These are phyloP conservation scores for Sporothrix schenckii DNA, from an alignment of 2,329 filamentous ascomycete species.

Conservation along the genomic window DNA sequence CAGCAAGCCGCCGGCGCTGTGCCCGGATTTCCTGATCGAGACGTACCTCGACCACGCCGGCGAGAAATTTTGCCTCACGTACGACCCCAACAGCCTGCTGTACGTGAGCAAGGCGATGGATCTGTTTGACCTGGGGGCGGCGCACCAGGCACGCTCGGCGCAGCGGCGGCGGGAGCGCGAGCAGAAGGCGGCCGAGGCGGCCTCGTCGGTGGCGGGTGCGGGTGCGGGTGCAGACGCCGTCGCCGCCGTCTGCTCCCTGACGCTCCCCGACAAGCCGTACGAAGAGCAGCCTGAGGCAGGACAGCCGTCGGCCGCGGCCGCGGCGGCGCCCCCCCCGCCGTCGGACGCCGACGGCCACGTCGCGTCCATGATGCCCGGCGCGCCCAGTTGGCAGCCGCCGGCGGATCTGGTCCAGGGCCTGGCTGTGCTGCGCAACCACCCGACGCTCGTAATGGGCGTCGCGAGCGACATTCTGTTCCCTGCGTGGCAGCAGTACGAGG, in stretches of 20 bases:
- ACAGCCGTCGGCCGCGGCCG: slow-evolving; percentile 47
- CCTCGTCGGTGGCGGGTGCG: neutral
- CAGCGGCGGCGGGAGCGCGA: slow-evolving; percentile 63
- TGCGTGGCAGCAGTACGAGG: slow-evolving; percentile 95
- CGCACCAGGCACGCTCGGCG: slow-evolving; percentile 66
- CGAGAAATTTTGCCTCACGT: slow-evolving; percentile 96
- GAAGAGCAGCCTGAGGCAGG: slow-evolving; percentile 64
- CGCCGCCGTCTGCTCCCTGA: slow-evolving; percentile 67
- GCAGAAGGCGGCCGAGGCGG: neutral
- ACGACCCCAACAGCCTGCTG: slow-evolving; percentile 91
- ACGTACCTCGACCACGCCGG: slow-evolving; percentile 97
- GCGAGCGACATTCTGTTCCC: slow-evolving; percentile 96
- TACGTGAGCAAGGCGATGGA: slow-evolving; percentile 99
- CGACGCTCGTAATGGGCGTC: slow-evolving; percentile 87
- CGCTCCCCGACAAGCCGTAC: slow-evolving; percentile 80
- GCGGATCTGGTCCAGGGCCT: slow-evolving; percentile 80
- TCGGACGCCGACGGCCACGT: slow-evolving; percentile 38
- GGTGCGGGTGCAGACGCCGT: neutral
- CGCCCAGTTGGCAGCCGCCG: slow-evolving; percentile 61
- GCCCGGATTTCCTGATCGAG: slow-evolving; percentile 95
- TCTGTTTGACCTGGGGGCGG: slow-evolving; percentile 83
- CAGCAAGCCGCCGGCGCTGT: slow-evolving; percentile 85
- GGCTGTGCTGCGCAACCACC: slow-evolving; percentile 69
- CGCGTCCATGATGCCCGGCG: slow-evolving; percentile 25
- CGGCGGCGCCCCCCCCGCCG: no score